Conservation (phyloP, 2,329 filamentous ascomycete genomes). For the Xylariaceae sp. region DNA sequence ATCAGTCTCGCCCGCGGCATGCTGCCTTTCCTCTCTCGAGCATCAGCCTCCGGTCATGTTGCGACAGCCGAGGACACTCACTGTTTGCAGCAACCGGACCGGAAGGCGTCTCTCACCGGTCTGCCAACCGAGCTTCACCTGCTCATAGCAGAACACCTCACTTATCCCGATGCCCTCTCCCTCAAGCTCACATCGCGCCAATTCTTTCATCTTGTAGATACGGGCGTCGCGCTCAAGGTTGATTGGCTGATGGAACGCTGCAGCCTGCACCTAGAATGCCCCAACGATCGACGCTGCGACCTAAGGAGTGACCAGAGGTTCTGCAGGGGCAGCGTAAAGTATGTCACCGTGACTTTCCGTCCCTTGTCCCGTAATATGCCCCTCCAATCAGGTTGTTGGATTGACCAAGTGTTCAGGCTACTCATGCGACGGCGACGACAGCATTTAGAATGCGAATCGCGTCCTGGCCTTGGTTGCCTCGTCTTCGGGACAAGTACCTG, state of each 20-base stretch:
- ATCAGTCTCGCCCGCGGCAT: neutral
- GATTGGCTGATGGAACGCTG: slow-evolving; percentile 63
- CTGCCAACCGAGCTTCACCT: slow-evolving; percentile 64
- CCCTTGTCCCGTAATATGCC: neutral
- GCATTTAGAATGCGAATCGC: slow-evolving; percentile 56
- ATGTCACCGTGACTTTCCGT: neutral
- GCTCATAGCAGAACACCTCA: slow-evolving; percentile 53
- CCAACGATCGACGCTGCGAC: slow-evolving; percentile 52
- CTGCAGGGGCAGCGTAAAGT: slow-evolving; percentile 56
- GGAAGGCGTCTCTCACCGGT: slow-evolving; percentile 36
- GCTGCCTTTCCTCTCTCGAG: neutral
- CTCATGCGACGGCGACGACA: slow-evolving; percentile 55
- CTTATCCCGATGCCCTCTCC: slow-evolving; percentile 65
- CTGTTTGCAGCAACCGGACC: neutral
- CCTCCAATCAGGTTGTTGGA: neutral
- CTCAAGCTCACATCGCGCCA: slow-evolving; percentile 61
- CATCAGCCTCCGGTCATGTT: neutral
- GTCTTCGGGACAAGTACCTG: slow-evolving; percentile 48
- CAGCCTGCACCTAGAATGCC: slow-evolving; percentile 59
- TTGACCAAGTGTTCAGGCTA: slow-evolving; percentile 25
- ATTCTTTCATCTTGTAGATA: slow-evolving; percentile 60
- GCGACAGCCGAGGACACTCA: neutral
- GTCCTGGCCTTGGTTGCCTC: slow-evolving; percentile 51
- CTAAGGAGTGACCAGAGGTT: slow-evolving; percentile 55
- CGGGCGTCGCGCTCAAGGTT: slow-evolving; percentile 59